phyloP scores from a whole-genome alignment of 495 filamentous ascomycete genomes.

The Penicillium dipodomyicola region DNA sequence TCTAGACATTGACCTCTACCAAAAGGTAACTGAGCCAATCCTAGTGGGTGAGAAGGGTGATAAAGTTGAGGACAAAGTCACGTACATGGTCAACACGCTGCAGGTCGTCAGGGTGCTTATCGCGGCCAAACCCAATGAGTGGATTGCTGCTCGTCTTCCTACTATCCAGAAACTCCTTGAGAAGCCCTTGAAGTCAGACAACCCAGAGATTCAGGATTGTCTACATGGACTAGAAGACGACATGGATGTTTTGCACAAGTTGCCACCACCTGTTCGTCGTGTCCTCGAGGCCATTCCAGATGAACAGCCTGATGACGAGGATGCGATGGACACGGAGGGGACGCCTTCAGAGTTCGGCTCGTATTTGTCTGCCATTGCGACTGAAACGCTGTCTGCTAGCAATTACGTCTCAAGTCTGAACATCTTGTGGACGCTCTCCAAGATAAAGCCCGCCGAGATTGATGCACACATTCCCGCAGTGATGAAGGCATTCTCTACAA shows the following conservation, averaged over 20 bases:
- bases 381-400: conserved; percentile 70
- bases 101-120: conserved; percentile 87
- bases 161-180: conserved; percentile 85
- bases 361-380: conserved; percentile 76
- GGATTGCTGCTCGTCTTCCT: conserved; percentile 73
- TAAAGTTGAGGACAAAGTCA: conserved; percentile 64
- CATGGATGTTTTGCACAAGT: conserved; percentile 55
- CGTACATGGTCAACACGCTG: conserved; percentile 84
- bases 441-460: conserved; percentile 76
- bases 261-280: conserved; percentile 67
- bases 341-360: conserved; percentile 74
- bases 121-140: conserved; percentile 81
- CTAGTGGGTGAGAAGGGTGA: conserved; percentile 68
- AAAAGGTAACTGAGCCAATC: conserved; percentile 81
- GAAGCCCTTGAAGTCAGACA: conserved; percentile 82
- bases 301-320: conserved; percentile 81
- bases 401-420: conserved; percentile 87
- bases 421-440: conserved; percentile 85
- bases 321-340: conserved; percentile 77
- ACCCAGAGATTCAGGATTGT: conserved; percentile 87
- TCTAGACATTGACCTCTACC: conserved; percentile 85
- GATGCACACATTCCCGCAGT: conserved; percentile 82
- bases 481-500: conserved; percentile 91
- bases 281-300: conserved; percentile 90
- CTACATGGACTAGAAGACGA: conserved; percentile 68